phyloP scores from a whole-genome alignment of 75 land plant genomes.

The Pinus tabuliformis region DNA sequence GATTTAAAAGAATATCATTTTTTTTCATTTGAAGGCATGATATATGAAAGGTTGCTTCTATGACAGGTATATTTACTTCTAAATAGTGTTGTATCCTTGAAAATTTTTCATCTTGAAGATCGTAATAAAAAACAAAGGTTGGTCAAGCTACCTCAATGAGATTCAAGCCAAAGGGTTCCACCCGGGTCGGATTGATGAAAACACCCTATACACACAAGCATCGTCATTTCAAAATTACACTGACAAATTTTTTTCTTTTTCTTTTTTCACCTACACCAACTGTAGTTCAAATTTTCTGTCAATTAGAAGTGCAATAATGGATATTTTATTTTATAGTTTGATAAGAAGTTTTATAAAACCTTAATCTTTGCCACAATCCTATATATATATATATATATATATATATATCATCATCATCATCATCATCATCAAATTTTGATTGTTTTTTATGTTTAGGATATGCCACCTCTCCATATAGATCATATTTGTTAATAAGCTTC shows the following conservation, averaged over 20 bases:
- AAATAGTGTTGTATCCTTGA: background rate
- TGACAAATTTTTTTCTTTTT: no score
- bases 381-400: conserved; percentile 29
- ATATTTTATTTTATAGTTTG: background rate
- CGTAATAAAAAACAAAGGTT: background rate
- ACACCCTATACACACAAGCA: conserved; percentile 58
- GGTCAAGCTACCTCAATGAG: conserved; percentile 65
- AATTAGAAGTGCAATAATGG: background rate
- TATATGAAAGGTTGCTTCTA: background rate
- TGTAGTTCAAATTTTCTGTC: background rate
- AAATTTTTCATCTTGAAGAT: background rate
- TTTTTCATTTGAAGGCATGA: background rate
- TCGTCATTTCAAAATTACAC: background rate
- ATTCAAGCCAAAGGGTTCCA: conserved; percentile 96
- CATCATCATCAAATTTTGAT: conserved; percentile 66
- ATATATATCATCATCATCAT: no score
- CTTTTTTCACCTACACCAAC: no score
- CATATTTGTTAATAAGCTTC: conserved; percentile 85
- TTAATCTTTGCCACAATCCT: conserved; percentile 83
- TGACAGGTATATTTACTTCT: background rate
- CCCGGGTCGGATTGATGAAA: conserved; percentile 90
- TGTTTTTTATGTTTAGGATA: conserved; percentile 95
- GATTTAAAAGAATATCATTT: background rate
- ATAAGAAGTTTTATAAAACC: conserved; percentile 22
- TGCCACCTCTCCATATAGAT: conserved; percentile 91